A percentile compares a stretch with the other conserved stretches of the same genome.
Evolutionary conservation across 129 eudicot species (phyloP).

Genomic region (Pseudognaphalium luteoalbum): DNA sequence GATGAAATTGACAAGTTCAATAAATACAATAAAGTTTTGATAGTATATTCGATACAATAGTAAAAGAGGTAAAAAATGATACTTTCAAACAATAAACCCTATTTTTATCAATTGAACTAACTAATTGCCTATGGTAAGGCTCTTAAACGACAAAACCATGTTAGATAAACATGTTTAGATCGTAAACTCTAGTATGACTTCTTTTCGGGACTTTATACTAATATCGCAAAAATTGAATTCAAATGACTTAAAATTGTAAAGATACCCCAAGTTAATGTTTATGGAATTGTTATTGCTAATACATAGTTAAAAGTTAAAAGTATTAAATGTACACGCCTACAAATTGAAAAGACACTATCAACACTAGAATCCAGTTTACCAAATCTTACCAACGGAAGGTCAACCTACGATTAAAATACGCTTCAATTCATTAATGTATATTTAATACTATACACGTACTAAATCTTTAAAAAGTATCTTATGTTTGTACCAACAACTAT

Average conservation of each 20-base stretch:
- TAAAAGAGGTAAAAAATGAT: too few relatives aligned
- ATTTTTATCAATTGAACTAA: too few relatives aligned
- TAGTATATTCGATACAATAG: too few relatives aligned
- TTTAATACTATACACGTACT: neutral
- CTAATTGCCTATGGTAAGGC: too few relatives aligned
- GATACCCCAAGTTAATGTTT: constrained; percentile 20
- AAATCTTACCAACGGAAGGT: constrained; percentile 6
- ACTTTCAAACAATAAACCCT: too few relatives aligned
- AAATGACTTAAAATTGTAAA: constrained; percentile 9
- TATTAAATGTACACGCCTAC: neutral
- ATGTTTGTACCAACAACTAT: constrained; percentile 22
- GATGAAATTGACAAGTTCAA: too few relatives aligned
- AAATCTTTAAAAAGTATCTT: constrained; percentile 1
- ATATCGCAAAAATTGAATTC: neutral
- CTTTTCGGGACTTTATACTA: too few relatives aligned
- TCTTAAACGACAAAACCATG: too few relatives aligned
- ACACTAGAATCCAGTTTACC: constrained; percentile 25
- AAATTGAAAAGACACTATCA: constrained; percentile 8
- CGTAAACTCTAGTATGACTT: too few relatives aligned
- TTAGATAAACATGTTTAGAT: too few relatives aligned
- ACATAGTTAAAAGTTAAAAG: neutral
- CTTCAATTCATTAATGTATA: neutral
- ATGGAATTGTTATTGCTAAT: neutral
- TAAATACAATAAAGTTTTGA: too few relatives aligned
- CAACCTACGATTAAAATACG: constrained; percentile 4